A percentile compares a stretch with the other conserved stretches of the same genome.
Conservation (phyloP, 805 yeast species). For the Kluyveromyces siamensis region DNA sequence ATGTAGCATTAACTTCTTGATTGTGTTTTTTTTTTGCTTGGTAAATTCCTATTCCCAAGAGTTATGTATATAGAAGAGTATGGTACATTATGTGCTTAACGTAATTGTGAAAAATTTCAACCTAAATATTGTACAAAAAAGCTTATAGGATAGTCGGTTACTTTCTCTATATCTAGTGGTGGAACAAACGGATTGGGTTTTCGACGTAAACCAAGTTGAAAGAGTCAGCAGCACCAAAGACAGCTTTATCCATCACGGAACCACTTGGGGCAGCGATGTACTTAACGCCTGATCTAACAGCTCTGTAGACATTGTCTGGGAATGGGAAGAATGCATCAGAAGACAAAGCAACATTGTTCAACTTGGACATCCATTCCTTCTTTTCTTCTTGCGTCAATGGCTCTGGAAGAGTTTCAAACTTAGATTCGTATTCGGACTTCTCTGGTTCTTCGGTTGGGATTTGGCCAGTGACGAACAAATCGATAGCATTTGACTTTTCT, state of each 20-base stretch:
- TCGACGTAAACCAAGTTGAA: constrained; percentile 87
- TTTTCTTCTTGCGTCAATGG: constrained; percentile 81
- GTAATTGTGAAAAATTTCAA: neutral
- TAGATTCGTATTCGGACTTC: constrained; percentile 82
- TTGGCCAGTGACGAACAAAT: constrained; percentile 83
- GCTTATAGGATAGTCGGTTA: neutral
- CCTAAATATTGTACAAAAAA: neutral
- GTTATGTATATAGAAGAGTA: no score
- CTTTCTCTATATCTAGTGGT: constrained; percentile 46
- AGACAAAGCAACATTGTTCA: constrained; percentile 80
- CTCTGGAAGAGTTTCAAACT: constrained; percentile 74
- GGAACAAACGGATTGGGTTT: constrained; percentile 96
- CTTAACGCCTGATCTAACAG: constrained; percentile 93
- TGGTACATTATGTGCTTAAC: neutral
- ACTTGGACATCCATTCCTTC: constrained; percentile 73
- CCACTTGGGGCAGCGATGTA: constrained; percentile 96
- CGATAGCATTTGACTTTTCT: constrained; percentile 96
- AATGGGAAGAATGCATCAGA: constrained; percentile 99
- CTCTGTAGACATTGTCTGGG: constrained; percentile 98
- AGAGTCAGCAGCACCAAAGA: constrained; percentile 90
- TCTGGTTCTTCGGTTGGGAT: constrained; percentile 90
- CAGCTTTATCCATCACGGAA: constrained; percentile 95
- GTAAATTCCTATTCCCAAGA: no score
- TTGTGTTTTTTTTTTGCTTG: neutral
- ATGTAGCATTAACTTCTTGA: neutral